Percentiles rank a stretch among this genome's conserved stretches.
Conservation (phyloP, 2,329 filamentous ascomycete genomes). For the Clonostachys sp. region DNA sequence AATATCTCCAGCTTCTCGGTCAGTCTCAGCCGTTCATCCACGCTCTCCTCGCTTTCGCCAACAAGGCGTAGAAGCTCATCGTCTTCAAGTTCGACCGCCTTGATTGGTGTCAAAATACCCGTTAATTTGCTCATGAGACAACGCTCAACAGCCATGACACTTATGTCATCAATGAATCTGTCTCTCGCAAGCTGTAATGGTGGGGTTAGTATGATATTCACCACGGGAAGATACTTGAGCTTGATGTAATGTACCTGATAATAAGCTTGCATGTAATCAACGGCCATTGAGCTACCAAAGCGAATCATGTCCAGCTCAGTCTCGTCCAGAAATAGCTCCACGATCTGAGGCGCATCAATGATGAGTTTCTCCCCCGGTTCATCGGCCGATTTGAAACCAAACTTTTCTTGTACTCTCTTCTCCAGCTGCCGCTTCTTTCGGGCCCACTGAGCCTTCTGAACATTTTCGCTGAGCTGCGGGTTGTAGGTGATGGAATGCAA, state of each 20-base stretch:
- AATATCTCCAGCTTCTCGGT: not conserved
- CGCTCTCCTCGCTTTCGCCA: not conserved
- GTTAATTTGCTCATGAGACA: constrained; percentile 18
- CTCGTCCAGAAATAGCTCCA: not conserved
- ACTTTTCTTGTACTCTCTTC: not conserved
- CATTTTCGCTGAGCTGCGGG: constrained; percentile 32
- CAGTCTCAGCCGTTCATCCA: not conserved
- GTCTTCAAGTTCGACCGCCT: constrained; percentile 7
- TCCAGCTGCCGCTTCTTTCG: not conserved
- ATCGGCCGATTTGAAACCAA: not conserved
- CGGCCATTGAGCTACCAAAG: constrained; percentile 20
- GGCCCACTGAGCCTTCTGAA: constrained; percentile 17
- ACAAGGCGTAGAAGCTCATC: constrained; percentile 5
- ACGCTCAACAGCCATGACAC: constrained; percentile 19
- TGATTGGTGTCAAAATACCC: constrained; percentile 9
- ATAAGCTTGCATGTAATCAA: constrained; percentile 28
- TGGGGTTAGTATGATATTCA: not conserved
- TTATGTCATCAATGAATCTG: constrained; percentile 23
- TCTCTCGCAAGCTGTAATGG: constrained; percentile 16
- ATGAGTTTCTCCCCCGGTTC: constrained; percentile 5
- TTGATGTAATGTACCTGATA: constrained; percentile 16
- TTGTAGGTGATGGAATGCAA: constrained; percentile 49
- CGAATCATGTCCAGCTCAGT: constrained; percentile 20
- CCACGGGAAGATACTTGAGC: not conserved
- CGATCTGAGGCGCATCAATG: not conserved